Evolutionary conservation across 2,329 filamentous ascomycete genomes (phyloP), one percentile per base, ranked within the genome.

Genomic region (Grosmannia penicillata): DNA sequence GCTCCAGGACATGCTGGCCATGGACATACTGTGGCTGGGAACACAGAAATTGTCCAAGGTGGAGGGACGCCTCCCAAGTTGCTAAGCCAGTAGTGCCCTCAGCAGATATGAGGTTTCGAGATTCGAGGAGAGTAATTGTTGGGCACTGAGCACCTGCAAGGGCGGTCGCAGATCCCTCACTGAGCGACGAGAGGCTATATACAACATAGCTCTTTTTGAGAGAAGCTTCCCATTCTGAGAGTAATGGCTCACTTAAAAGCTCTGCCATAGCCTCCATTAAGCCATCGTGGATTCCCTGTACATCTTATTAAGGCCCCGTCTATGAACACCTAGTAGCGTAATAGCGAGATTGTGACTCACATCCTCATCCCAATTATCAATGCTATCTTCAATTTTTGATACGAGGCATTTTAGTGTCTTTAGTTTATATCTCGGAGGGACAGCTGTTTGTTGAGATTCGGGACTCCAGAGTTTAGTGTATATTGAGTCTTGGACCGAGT

Each of bases 361-460:
- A 78, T 93, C 75, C 66, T 83, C 68, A 49, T 94, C 82, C 57
- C 85, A 87, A 55, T 94, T 76, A 41, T 73, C 66, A 34, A 93
- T 84, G 25, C 79, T 72, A 23, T 66, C 61, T 56, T 94, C 84
- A 37, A 94, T 76, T 40, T 65, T 71, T 8, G 65, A 59, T 11
- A 85, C 61, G 25, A 95, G 65, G 45, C 74, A 63, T 54, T 93
- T 94, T 37, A 95, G 58, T 1, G 84, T 70, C 42, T 75, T 70
- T 14, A 80, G 57, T 47, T 77, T 75, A 53, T 93, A 93, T 37
- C 77, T 63, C 17, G 66, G 61, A 8, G 82, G 79, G 15, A 82
- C 81, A 17, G 15, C 15, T 8, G 19, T 15, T 1, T 22, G 15
- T 4, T 15, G 15, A 8, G 25, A 7, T 13, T 8, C 71, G 61